Percentiles rank a stretch among this genome's conserved stretches.
Conservation (phyloP, 257 asterid genomes). For the Scutellaria barbata region DNA sequence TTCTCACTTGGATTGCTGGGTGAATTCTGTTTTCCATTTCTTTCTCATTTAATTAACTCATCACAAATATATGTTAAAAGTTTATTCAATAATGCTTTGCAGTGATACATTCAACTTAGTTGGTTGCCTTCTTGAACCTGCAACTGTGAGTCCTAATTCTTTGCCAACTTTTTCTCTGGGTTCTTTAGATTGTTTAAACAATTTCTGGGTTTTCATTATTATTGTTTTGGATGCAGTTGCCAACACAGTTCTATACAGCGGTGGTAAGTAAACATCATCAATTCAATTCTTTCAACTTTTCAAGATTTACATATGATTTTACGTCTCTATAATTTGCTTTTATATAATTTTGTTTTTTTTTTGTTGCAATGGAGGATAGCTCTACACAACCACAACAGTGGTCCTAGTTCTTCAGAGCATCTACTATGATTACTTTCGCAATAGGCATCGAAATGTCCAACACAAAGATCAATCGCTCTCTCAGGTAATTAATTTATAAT, state of each 20-base stretch:
- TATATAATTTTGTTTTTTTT: too few species aligned
- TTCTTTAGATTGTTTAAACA: neutral
- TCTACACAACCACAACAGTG: constrained; percentile 68
- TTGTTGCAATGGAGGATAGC: constrained; percentile 49
- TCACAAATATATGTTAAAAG: too few species aligned
- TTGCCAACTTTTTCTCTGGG: too few species aligned
- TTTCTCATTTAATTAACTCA: neutral
- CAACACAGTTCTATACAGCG: constrained; percentile 90
- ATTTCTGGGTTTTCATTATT: neutral
- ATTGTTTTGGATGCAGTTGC: constrained; percentile 67
- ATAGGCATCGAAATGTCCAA: constrained; percentile 39
- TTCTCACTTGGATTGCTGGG: constrained; percentile 89
- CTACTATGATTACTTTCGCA: constrained; percentile 66
- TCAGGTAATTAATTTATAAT: constrained; percentile 50
- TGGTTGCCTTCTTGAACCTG: constrained; percentile 95
- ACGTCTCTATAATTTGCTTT: too few species aligned
- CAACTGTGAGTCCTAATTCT: constrained; percentile 59
- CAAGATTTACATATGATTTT: neutral
- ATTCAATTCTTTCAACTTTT: neutral
- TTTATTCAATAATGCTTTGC: constrained; percentile 32
- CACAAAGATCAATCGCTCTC: constrained; percentile 35
- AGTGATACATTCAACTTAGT: constrained; percentile 79
- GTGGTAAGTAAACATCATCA: constrained; percentile 54
- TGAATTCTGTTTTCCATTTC: constrained; percentile 22
- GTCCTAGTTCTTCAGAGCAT: constrained; percentile 76